Base-by-base conservation (phyloP, 2,329 filamentous ascomycete species). In the Penicillium sp. region DNA sequence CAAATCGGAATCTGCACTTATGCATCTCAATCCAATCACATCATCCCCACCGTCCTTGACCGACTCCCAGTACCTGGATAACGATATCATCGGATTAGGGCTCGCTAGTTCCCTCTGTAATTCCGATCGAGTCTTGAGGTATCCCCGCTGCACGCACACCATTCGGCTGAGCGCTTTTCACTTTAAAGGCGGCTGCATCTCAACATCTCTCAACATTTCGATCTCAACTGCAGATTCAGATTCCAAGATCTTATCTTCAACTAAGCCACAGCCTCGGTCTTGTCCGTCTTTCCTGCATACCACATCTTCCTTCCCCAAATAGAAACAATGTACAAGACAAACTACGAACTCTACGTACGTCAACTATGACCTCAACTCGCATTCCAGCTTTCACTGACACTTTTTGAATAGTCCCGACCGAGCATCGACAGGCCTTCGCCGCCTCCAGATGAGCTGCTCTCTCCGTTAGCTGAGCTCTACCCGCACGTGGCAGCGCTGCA, bases 291-390 rank as follows among this genome's bases (percentile, higher is more conserved):
- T 39, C 44, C 24, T 23, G 24, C 32, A 10, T 31, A 15, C 15
- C 20, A 37, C 44, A 35, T 9, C 27, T 28, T 2, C 27, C 7
- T 27, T 35, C 32, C 45, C n/a, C 40, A 28, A 38, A 28, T 28
- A 28, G 27, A 27, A 54, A 66, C 37, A 37, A 71, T 69, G 65
- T 71, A 71, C 65, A 70, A 67, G 44, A 66, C 62, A 56, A 71
- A 71, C 62, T 71, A 69, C 49, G 66, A 71, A 50, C 61, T 67
- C 43, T 68, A 70, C 45, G 68, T 70, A 56, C 57, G 68, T 67
- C 47, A 44, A 33, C 13, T 13, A 15, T 41, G 20, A 42, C 24
- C 32, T 42, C 15, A 12, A 9, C 27, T 28, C 1, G 23, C 20
- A n/a, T n/a, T 20, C 20, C 18, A 6, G 32, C 15, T 20, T 42